Evolutionary conservation across 176 grass and related monocot species (phyloP), one percentile per base, ranked within the genome.

Genomic region (Phyllostachys edulis): DNA sequence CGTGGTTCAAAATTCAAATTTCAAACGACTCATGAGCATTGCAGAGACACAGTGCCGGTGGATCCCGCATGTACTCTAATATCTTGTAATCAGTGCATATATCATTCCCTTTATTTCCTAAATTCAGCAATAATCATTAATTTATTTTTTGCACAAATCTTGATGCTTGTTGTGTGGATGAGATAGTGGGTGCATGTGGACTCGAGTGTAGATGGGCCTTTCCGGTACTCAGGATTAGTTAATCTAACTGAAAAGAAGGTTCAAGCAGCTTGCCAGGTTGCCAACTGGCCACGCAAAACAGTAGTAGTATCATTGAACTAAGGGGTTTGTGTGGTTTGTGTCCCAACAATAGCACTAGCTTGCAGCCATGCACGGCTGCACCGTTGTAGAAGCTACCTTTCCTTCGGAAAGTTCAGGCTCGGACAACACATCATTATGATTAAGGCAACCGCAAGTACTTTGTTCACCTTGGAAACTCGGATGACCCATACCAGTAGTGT

Each of bases 201-300:
- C 39, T 41, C 39, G 6, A 41, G 39, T 7, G 39, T 41, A 41
- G 39, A 40, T 41, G 7, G 39, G 39, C 39, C 7, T 41, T 41
- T 41, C 39, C 39, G 39, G 39, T 34, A 34, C 32, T 34, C 32
- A 34, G 32, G 32, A 45, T 45, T 45, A 45, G 2, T 11, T 49
- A n/a, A 67, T 44, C 24, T 37, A 27, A 59, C 45, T 6, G 11
- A 16, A 62, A 69, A 77, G 7, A 12, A 17, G 63, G 57, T 55
- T 34, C 81, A 78, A 72, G 56, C 1, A 47, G 24, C 59, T 36
- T 32, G 68, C 62, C 77, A 84, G 69, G 21, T 47, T 40, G 46
- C 24, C 57, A 73, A 29, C 56, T 27, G 17, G 24, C 3, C 54
- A 47, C 40, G 13, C 39, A 72, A 72, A 16, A 32, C 27, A 67